Evolutionary conservation across 352 stramenopile species (phyloP).

Genomic region (Phytophthora gonapodyides): DNA sequence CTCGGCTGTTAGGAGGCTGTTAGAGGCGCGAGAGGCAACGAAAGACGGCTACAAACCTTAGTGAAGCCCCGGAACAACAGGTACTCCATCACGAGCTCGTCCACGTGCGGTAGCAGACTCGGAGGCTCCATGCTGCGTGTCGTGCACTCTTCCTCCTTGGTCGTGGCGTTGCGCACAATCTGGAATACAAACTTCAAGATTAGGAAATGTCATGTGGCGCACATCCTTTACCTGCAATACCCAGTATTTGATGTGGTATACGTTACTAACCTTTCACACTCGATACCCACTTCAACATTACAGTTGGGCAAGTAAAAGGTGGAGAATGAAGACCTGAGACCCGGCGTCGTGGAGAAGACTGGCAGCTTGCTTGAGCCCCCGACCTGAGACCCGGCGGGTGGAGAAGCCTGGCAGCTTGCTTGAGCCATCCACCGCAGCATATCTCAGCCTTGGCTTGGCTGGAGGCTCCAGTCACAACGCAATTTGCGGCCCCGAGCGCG

Average conservation of each 20-base stretch:
- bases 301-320: constrained; percentile 37
- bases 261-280: no score
- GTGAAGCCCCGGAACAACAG: constrained; percentile 86
- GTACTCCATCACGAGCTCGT: constrained; percentile 88
- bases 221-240: neutral
- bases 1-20: constrained; percentile 1
- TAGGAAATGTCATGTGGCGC: neutral
- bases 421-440: neutral
- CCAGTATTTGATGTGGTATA: neutral
- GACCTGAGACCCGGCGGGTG: constrained; percentile 26
- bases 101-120: constrained; percentile 72
- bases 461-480: constrained; percentile 28
- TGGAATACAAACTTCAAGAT: constrained; percentile 34
- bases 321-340: constrained; percentile 28
- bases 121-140: constrained; percentile 36
- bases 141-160: constrained; percentile 7
- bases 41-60: constrained; percentile 39
- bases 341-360: constrained; percentile 13
- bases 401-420: constrained; percentile 6
- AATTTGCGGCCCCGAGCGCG: constrained; percentile 27
- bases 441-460: no score
- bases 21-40: neutral
- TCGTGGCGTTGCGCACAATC: constrained; percentile 28
- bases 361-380: constrained; percentile 4
- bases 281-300: constrained; percentile 17